Percentiles rank a stretch among this genome's conserved stretches.
Evolutionary conservation across 768 basidiomycete genomes (phyloP).

Genomic region (Nidularia pulvinata): DNA sequence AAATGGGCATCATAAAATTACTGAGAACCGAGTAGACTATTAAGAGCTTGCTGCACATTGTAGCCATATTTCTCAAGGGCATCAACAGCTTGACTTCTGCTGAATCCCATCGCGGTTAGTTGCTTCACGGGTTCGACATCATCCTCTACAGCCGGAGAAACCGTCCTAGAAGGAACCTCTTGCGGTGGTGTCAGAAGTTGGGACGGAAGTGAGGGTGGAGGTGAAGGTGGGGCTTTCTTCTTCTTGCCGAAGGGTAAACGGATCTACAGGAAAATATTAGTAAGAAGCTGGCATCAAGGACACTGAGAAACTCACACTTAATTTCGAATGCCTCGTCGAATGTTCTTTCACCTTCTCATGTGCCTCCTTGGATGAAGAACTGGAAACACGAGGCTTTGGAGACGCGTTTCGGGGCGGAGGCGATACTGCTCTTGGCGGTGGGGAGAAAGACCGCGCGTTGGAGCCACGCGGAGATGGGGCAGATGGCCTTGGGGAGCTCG

Average conservation of each 20-base stretch:
- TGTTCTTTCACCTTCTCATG: conserved; percentile 59
- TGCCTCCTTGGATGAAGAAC: conserved; percentile 59
- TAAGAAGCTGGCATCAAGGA: conserved; percentile 1
- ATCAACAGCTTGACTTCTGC: conserved; percentile 73
- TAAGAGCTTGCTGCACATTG: conserved; percentile 76
- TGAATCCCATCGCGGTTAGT: conserved; percentile 91
- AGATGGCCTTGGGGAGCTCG: conserved; percentile 30
- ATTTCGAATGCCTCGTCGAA: conserved; percentile 65
- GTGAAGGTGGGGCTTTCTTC: conserved; percentile 61
- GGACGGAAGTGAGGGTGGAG: conserved; percentile 39
- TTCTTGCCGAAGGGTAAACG: conserved; percentile 79
- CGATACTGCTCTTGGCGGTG: conserved; percentile 28
- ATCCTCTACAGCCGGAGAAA: conserved; percentile 61
- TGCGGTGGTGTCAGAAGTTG: conserved; percentile 39
- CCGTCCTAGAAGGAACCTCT: conserved; percentile 37
- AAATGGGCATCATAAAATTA: too few species aligned
- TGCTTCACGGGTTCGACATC: conserved; percentile 80
- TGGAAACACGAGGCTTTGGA: conserved; percentile 49
- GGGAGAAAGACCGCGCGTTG: conserved; percentile 12
- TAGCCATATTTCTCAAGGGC: conserved; percentile 88
- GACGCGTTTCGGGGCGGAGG: conserved; percentile 42
- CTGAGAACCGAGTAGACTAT: conserved; percentile 56
- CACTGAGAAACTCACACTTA: conserved; percentile 58
- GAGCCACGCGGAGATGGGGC: conserved; percentile 34
- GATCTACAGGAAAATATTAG: conserved; percentile 40